phyloP scores from a whole-genome alignment of 139 green algal species.

The Micromonas commoda region DNA sequence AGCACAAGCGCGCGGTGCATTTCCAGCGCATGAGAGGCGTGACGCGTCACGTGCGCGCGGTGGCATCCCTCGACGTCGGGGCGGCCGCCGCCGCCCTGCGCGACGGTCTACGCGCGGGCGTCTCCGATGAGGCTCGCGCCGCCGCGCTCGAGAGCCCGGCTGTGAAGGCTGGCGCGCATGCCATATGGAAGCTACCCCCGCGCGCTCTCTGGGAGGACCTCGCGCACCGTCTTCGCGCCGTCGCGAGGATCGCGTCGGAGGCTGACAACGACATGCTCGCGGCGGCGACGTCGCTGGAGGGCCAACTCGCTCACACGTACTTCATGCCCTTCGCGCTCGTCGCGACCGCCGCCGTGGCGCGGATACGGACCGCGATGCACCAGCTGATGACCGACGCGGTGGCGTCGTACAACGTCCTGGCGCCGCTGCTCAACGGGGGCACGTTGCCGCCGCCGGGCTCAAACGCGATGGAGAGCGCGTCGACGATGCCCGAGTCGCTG shows the following conservation, averaged over 20 bases:
- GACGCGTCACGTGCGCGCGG: neutral
- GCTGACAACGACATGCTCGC: neutral
- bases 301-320: neutral
- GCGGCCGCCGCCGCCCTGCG: neutral
- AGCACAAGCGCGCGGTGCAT: neutral
- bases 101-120: neutral
- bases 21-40: neutral
- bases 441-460: neutral
- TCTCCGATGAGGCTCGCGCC: neutral
- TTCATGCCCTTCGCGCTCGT: slow-evolving; percentile 10
- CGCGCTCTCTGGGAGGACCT: neutral
- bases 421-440: neutral
- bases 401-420: neutral
- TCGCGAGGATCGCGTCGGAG: neutral
- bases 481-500: neutral
- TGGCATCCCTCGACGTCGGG: neutral
- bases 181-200: neutral
- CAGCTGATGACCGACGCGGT: neutral
- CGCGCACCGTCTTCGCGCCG: neutral
- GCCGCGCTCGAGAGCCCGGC: neutral
- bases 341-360: neutral
- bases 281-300: neutral
- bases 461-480: neutral
- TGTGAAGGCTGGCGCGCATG: neutral
- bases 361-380: neutral